phyloP scores from a whole-genome alignment of 139 green algal genomes.

The Chlorella sp. region DNA sequence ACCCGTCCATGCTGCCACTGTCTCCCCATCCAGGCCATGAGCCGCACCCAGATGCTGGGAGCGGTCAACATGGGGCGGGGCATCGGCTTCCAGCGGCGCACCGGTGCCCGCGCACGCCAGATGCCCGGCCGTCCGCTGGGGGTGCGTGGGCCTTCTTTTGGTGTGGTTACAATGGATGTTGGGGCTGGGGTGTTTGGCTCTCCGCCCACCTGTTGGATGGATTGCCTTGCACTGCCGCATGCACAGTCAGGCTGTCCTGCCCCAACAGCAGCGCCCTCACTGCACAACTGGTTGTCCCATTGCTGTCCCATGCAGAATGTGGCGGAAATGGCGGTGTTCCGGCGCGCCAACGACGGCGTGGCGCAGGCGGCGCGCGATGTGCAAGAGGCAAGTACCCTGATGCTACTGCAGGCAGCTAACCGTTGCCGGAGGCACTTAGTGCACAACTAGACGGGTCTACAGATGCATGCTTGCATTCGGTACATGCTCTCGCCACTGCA shows the following conservation, averaged over 20 bases:
- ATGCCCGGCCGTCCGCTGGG: slow-evolving; percentile 2
- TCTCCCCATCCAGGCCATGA: neutral
- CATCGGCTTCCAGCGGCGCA: slow-evolving; percentile 15
- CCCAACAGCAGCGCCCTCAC: no score
- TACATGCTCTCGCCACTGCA: no score
- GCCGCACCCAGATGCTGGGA: slow-evolving; percentile 23
- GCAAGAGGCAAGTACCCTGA: neutral
- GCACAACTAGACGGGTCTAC: no score
- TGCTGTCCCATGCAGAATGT: slow-evolving; percentile 20
- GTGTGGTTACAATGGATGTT: no score
- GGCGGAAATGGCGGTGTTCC: slow-evolving; percentile 16
- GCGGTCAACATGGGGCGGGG: slow-evolving; percentile 22
- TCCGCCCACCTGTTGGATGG: no score
- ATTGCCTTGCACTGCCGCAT: no score
- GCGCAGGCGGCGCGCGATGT: neutral
- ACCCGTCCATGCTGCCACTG: neutral
- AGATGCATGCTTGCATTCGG: no score
- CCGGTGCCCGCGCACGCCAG: neutral
- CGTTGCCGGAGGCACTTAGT: no score
- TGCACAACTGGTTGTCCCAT: no score
- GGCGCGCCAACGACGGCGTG: slow-evolving; percentile 23
- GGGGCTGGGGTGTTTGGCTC: no score
- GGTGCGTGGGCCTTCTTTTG: neutral
- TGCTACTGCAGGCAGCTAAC: neutral
- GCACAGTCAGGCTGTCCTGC: no score